phyloP scores from a whole-genome alignment of 257 asterid species.

The Scutellaria barbata region DNA sequence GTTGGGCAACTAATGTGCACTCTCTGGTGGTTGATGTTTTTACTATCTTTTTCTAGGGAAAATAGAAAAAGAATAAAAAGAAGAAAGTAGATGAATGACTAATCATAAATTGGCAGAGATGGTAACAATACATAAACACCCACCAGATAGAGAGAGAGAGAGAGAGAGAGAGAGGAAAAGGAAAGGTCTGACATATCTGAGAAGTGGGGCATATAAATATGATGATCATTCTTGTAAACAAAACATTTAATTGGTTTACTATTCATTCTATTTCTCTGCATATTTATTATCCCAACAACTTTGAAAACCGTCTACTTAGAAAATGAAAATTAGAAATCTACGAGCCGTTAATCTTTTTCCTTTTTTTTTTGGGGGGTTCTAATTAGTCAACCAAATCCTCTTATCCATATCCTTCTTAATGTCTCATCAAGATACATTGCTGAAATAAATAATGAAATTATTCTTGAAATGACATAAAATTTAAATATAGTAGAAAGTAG shows the following conservation, averaged over 20 bases:
- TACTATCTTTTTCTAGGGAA: background rate
- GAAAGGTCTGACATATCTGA: slow-evolving; percentile 53
- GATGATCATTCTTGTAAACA: slow-evolving; percentile 30
- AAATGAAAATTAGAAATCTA: no score
- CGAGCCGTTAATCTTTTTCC: no score
- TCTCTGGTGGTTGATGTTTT: background rate
- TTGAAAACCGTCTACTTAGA: background rate
- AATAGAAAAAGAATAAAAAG: background rate
- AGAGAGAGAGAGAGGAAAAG: slow-evolving; percentile 24
- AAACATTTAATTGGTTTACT: slow-evolving; percentile 33
- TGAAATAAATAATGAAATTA: no score
- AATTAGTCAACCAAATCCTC: no score
- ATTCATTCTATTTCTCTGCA: slow-evolving; percentile 18
- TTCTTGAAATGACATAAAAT: no score
- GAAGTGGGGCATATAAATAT: slow-evolving; percentile 19
- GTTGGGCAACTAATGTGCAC: background rate
- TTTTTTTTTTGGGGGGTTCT: no score
- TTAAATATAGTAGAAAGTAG: no score
- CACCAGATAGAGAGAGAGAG: slow-evolving; percentile 4
- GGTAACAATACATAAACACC: slow-evolving; percentile 26
- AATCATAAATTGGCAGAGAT: slow-evolving; percentile 36
- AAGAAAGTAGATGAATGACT: slow-evolving; percentile 8
- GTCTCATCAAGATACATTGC: no score
- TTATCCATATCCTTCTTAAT: no score
- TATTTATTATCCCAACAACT: background rate